These are phyloP conservation scores for Debaryomyces maramus DNA, from an alignment of 805 yeast genomes.

Conservation along the genomic window DNA sequence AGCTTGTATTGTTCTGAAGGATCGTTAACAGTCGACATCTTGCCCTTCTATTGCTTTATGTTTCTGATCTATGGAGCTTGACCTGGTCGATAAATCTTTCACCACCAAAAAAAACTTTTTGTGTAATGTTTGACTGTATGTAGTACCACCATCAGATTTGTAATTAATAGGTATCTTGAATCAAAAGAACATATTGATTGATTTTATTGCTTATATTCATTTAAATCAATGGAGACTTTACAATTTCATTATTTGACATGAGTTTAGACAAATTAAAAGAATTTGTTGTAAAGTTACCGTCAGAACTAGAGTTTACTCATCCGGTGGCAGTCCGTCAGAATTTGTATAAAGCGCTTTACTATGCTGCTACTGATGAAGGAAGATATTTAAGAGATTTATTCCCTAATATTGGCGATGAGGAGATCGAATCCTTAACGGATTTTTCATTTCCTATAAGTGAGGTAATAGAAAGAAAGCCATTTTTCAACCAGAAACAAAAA, in stretches of 20 bases:
- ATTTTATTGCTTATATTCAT: too few species aligned
- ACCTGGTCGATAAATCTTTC: not conserved
- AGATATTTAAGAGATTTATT: conserved; percentile 31
- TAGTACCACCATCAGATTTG: not conserved
- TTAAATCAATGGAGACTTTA: not conserved
- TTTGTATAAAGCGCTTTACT: conserved; percentile 31
- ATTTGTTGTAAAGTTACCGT: conserved; percentile 29
- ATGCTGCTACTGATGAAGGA: conserved; percentile 40
- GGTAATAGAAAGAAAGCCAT: conserved; percentile 9
- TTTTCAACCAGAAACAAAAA: conserved; percentile 12
- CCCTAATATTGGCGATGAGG: conserved; percentile 25
- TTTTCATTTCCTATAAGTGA: conserved; percentile 11
- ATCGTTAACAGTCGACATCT: conserved; percentile 33
- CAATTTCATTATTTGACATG: conserved; percentile 11
- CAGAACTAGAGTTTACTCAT: conserved; percentile 13
- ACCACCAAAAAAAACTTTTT: conserved; percentile 2
- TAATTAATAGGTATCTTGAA: too few species aligned
- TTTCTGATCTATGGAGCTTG: not conserved
- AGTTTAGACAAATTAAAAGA: conserved; percentile 21
- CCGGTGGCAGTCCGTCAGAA: conserved; percentile 16
- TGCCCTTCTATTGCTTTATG: not conserved
- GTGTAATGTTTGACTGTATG: not conserved
- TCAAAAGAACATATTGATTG: too few species aligned
- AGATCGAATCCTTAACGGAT: conserved; percentile 13
- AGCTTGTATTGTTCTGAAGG: conserved; percentile 68